Evolutionary conservation across 164 flowering plant species (phyloP).

Genomic region (Tinospora cordifolia): DNA sequence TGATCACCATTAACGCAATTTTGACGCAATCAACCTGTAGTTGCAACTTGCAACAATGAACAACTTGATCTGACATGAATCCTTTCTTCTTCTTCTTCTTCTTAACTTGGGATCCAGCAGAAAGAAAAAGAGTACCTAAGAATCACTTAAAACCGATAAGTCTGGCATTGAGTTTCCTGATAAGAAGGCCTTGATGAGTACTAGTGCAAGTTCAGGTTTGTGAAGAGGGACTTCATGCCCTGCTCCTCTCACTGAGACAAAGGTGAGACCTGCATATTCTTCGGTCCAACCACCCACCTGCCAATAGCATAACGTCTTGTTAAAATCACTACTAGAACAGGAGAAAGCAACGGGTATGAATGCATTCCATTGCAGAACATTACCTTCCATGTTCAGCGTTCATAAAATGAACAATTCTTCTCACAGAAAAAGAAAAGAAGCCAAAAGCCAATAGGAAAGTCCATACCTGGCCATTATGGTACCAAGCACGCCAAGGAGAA

Average conservation of each 20-base stretch:
- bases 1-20: too few species aligned
- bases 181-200: conserved; percentile 55
- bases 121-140: background rate
- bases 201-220: conserved; percentile 63
- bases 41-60: too few species aligned
- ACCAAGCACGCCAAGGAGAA: conserved; percentile 79
- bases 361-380: too few species aligned
- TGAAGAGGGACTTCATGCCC: conserved; percentile 92
- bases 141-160: conserved; percentile 18
- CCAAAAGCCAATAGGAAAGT: too few species aligned
- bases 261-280: conserved; percentile 66
- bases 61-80: too few species aligned
- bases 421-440: too few species aligned
- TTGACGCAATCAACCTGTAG: too few species aligned
- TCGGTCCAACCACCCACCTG: conserved; percentile 93
- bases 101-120: too few species aligned
- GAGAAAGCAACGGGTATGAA: too few species aligned
- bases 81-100: too few species aligned
- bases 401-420: too few species aligned
- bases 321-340: background rate
- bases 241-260: conserved; percentile 88
- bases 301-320: background rate
- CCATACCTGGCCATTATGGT: conserved; percentile 76
- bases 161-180: conserved; percentile 37
- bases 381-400: too few species aligned